Evolutionary conservation across 75 land plant genomes (phyloP), one percentile per base, ranked within the genome.

Genomic region (Cunninghamia lanceolata): DNA sequence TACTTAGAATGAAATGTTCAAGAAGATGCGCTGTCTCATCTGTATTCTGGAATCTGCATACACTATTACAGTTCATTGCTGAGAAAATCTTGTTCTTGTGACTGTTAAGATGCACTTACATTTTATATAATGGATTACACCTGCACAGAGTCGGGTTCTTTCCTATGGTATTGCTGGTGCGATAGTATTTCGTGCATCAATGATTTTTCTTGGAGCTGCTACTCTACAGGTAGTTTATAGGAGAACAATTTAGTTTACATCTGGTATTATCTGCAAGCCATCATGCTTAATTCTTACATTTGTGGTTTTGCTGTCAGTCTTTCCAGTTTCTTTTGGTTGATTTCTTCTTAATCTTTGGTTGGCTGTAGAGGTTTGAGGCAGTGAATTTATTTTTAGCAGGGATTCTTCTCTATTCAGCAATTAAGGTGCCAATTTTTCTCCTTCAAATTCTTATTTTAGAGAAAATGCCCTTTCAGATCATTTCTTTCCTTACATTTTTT

Each of bases 81-180:
- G n/a, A 8, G 3, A 43, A 19, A 50, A 32, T 19, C 13, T 25
- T 53, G 35, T 30, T 52, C 59, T 83, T 82, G 45, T 80, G 75
- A 73, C 15, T 80, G 46, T 40, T 80, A 45, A 77, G 25, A 38
- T 30, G 34, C 30, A 59, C 14, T 35, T 16, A n/a, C 30, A 75
- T 36, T 21, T 45, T 84, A 76, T 42, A 85, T 46, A 36, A 82
- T 14, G 50, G 86, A 35, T 34, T 86, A 17, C 40, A 73, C 75
- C 83, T 76, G 77, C 63, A 74, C 91, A 98, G 99, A 91, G 82
- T 82, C 94, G 97, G 79, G 99, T 98, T 81, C 97, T 98, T 75
- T 93, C 99, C 8, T 98, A 95, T 89, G 99, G 99, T 75, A 98
- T 98, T 91, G 94, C 97, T 90, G 99, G 99, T 84, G 99, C 99